These are phyloP conservation scores for Stephania yunnanensis DNA, from an alignment of 164 flowering plant genomes.

Conservation along the genomic window DNA sequence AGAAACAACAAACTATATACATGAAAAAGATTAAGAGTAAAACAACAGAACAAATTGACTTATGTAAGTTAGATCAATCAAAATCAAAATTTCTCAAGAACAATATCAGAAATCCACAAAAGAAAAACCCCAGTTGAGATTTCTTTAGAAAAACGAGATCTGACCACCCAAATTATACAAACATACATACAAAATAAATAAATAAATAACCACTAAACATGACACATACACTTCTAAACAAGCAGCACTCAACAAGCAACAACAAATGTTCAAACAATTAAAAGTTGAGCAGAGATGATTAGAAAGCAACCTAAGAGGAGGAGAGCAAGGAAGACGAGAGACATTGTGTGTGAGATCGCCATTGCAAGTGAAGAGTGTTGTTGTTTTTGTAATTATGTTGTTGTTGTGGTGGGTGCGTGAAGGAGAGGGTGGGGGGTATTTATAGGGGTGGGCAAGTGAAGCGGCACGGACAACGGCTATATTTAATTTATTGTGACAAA, in stretches of 20 bases:
- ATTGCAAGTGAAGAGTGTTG: neutral
- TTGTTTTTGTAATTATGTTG: neutral
- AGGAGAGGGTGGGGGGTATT: neutral
- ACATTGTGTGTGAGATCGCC: constrained; percentile 23
- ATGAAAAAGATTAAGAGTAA: neutral
- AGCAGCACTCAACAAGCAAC: neutral
- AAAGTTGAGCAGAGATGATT: neutral
- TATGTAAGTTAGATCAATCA: neutral
- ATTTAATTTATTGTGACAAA: neutral
- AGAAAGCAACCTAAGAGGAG: neutral
- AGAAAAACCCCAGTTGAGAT: neutral
- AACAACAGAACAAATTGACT: too few relatives aligned
- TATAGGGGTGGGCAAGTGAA: neutral
- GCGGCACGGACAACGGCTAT: neutral
- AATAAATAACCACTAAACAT: neutral
- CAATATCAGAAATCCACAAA: neutral
- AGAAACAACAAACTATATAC: neutral
- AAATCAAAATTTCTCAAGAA: neutral
- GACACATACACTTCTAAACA: neutral
- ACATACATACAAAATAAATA: neutral
- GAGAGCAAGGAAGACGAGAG: constrained; percentile 26
- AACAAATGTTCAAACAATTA: neutral
- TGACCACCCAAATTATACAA: neutral
- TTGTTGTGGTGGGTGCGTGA: neutral
- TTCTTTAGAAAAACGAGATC: neutral